A percentile compares a stretch with the other conserved stretches of the same genome.
Conservation (phyloP, 148 eudicot genomes). For the Mesembryanthemum crystallinum region DNA sequence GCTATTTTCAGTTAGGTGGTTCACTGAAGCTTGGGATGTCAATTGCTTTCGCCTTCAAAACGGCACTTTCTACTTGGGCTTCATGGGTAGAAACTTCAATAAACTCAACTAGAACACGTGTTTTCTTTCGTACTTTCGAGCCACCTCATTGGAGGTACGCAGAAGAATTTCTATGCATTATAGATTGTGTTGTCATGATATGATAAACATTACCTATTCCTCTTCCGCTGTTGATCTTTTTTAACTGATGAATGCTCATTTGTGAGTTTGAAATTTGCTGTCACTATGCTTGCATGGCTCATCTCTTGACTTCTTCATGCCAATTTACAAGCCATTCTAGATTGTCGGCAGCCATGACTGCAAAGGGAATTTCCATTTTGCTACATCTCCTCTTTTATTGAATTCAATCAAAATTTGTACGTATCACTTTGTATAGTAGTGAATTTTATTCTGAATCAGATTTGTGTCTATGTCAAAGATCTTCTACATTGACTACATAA, state of each 20-base stretch:
- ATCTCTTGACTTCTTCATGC: neutral
- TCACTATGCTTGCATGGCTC: neutral
- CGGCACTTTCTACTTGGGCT: constrained; percentile 57
- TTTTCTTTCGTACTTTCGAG: constrained; percentile 67
- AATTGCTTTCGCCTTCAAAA: constrained; percentile 42
- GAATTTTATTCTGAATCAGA: too few relatives aligned
- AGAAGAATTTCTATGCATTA: neutral
- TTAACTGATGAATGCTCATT: neutral
- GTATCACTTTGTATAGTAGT: neutral
- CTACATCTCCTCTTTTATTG: neutral
- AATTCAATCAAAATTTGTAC: neutral
- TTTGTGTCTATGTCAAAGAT: too few relatives aligned
- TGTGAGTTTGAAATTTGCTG: neutral
- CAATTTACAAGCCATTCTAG: neutral
- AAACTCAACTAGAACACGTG: constrained; percentile 43
- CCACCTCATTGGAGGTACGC: constrained; percentile 68
- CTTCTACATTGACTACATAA: too few relatives aligned
- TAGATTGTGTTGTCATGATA: neutral
- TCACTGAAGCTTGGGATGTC: constrained; percentile 61
- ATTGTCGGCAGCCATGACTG: neutral
- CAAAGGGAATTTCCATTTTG: neutral
- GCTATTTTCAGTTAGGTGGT: constrained; percentile 55
- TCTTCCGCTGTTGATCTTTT: neutral
- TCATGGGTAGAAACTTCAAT: constrained; percentile 55
- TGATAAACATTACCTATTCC: neutral